A percentile compares a stretch with the other conserved stretches of the same genome.
Evolutionary conservation across 169 alveolate species (phyloP).

Genomic region (Eimeria sp.): DNA sequence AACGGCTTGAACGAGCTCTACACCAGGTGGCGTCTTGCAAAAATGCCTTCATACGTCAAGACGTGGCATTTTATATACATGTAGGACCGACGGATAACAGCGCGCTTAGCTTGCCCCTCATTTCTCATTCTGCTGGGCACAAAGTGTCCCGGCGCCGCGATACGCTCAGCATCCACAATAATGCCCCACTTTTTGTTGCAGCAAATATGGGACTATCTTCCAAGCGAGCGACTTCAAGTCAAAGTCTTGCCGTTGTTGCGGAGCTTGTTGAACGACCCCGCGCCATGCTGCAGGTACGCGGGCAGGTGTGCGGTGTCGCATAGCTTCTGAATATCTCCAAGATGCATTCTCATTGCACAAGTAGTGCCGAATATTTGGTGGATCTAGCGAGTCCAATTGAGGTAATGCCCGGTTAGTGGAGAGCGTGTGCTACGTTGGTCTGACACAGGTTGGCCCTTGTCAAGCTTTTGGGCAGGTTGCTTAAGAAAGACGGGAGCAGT

Average conservation of each 20-base stretch:
- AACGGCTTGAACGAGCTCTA: conserved; percentile 34
- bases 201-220: conserved; percentile 59
- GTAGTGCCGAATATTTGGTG: background rate
- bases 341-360: background rate
- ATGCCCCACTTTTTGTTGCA: conserved; percentile 6
- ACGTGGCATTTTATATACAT: conserved; percentile 39
- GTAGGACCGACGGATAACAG: background rate
- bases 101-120: background rate
- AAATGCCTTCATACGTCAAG: conserved; percentile 66
- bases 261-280: conserved; percentile 53
- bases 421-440: background rate
- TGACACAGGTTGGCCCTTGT: conserved; percentile 56
- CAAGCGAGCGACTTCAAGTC: background rate
- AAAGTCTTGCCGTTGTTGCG: conserved; percentile 36
- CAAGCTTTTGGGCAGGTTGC: conserved; percentile 30
- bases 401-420: background rate
- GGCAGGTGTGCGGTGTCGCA: conserved; percentile 9
- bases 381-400: background rate
- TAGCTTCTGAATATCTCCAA: background rate
- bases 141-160: background rate
- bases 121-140: background rate
- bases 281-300: conserved; percentile 70
- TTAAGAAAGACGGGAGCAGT: background rate
- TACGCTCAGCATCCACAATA: background rate
- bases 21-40: conserved; percentile 59